Evolutionary conservation across 345 rosid genomes (phyloP).

Genomic region (Clarkia xantiana): DNA sequence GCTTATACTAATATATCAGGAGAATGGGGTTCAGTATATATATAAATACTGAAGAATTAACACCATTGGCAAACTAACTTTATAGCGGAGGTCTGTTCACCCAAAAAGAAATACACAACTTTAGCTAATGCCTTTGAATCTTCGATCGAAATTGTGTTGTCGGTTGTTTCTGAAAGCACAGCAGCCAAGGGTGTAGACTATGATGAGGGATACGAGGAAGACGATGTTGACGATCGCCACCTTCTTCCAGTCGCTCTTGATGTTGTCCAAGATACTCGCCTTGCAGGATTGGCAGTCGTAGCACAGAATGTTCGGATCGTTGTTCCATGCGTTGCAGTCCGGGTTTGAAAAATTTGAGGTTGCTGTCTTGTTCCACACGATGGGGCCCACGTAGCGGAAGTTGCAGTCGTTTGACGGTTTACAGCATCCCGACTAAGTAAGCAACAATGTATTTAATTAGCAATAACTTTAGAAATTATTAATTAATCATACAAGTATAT

Average conservation of each 20-base stretch:
- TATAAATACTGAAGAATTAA: too few relatives aligned
- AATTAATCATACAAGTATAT: too few relatives aligned
- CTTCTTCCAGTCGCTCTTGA: conserved; percentile 62
- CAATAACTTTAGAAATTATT: background rate
- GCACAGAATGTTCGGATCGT: conserved; percentile 26
- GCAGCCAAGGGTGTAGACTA: conserved; percentile 64
- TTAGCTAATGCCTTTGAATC: background rate
- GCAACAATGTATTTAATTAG: background rate
- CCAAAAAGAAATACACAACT: too few relatives aligned
- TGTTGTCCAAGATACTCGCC: conserved; percentile 65
- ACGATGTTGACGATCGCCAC: conserved; percentile 49
- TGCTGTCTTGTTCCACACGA: conserved; percentile 32
- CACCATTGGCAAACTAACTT: too few relatives aligned
- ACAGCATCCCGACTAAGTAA: conserved; percentile 79
- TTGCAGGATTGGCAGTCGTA: conserved; percentile 77
- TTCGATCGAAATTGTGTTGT: conserved; percentile 21
- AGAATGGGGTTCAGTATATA: too few relatives aligned
- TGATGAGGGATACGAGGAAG: conserved; percentile 56
- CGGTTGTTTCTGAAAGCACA: conserved; percentile 75
- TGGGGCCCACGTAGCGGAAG: conserved; percentile 41
- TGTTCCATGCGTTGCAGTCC: conserved; percentile 51
- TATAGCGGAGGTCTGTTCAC: too few relatives aligned
- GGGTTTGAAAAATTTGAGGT: conserved; percentile 17
- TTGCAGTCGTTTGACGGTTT: conserved; percentile 69
- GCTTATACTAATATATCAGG: too few relatives aligned